A percentile compares a stretch with the other conserved stretches of the same genome.
These are phyloP conservation scores for Candida boleticola DNA, from an alignment of 805 yeast genomes.

Conservation along the genomic window DNA sequence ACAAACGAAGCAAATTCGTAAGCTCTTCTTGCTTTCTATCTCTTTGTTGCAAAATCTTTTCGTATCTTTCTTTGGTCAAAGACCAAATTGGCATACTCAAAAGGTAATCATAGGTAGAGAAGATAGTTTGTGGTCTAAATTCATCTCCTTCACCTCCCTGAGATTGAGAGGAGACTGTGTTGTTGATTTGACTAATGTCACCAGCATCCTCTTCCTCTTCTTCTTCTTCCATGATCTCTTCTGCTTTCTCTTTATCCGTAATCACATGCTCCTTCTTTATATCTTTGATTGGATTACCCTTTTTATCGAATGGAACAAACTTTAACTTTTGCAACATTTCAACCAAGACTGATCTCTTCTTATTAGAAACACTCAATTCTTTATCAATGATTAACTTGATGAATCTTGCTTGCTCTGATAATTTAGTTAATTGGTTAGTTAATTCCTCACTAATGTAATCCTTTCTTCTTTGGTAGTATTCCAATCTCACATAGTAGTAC, in stretches of 20 bases:
- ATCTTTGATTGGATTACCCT: conserved; percentile 60
- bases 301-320: conserved; percentile 75
- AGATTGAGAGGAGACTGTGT: background rate
- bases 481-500: conserved; percentile 82
- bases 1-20: conserved; percentile 56
- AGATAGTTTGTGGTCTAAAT: conserved; percentile 51
- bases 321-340: conserved; percentile 58
- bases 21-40: conserved; percentile 73
- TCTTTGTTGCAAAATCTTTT: conserved; percentile 68
- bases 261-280: conserved; percentile 19
- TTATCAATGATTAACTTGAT: conserved; percentile 85
- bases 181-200: conserved; percentile 24
- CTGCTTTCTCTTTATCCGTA: conserved; percentile 22
- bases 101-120: conserved; percentile 77
- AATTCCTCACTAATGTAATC: conserved; percentile 69
- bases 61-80: conserved; percentile 85
- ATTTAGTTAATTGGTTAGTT: conserved; percentile 70
- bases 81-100: conserved; percentile 94
- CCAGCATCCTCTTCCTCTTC: conserved; percentile 43
- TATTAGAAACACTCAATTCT: conserved; percentile 68
- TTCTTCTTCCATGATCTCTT: conserved; percentile 35
- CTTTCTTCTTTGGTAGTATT: conserved; percentile 87
- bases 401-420: conserved; percentile 84
- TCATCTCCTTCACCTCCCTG: conserved; percentile 31
- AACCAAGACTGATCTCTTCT: conserved; percentile 63